Evolutionary conservation across 225 moss, liverwort and hornwort genomes (phyloP).

Genomic region (Polytrichum formosum): DNA sequence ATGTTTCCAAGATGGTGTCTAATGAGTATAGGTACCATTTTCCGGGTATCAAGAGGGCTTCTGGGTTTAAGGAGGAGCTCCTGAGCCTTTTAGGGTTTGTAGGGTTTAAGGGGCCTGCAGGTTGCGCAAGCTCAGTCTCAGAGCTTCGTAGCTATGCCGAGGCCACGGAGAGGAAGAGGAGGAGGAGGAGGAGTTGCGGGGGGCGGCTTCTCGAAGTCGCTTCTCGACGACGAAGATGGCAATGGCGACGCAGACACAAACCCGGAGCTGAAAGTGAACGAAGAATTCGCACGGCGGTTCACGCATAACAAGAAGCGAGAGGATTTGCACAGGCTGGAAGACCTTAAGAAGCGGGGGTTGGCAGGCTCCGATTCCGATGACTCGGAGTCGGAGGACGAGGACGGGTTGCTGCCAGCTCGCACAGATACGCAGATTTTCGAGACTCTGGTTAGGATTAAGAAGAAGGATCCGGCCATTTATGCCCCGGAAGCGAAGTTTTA

Average conservation of each 20-base stretch:
- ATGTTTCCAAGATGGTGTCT: accelerated
- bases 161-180: constrained; percentile 1
- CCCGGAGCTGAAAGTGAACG: constrained; percentile 65
- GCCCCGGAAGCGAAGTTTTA: constrained; percentile 66
- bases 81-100: neutral
- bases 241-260: constrained; percentile 38
- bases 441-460: constrained; percentile 75
- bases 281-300: constrained; percentile 65
- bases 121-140: neutral
- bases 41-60: too few species aligned
- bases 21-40: accelerated
- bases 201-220: neutral
- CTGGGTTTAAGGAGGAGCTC: too few species aligned
- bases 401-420: constrained; percentile 60
- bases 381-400: constrained; percentile 68
- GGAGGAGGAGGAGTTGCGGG: too few species aligned
- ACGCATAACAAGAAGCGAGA: constrained; percentile 84
- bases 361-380: constrained; percentile 55
- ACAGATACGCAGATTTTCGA: constrained; percentile 80
- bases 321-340: constrained; percentile 85
- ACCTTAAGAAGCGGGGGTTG: constrained; percentile 74
- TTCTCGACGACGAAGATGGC: constrained; percentile 30
- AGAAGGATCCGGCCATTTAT: constrained; percentile 82
- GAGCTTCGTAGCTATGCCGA: neutral
- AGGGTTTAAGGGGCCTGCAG: neutral